Conservation (phyloP, 2,329 filamentous ascomycete genomes). For the Aspergillus sp. region DNA sequence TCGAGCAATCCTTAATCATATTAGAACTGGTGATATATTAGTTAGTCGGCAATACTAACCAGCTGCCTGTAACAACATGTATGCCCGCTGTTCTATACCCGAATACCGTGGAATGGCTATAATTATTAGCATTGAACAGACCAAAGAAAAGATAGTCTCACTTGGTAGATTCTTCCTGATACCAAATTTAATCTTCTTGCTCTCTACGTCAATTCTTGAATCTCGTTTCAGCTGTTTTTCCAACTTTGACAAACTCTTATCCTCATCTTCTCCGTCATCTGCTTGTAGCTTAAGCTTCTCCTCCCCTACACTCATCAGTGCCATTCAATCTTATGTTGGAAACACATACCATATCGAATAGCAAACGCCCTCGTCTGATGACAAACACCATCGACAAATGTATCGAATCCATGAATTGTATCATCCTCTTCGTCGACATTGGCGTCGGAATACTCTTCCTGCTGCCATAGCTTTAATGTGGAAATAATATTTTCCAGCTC, state of each 20-base stretch:
- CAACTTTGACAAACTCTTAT: neutral
- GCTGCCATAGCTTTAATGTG: conserved; percentile 31
- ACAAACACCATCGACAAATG: conserved; percentile 35
- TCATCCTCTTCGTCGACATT: conserved; percentile 18
- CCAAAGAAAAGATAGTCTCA: neutral
- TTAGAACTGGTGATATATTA: conserved; percentile 1
- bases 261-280: neutral
- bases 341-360: conserved; percentile 14
- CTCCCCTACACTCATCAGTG: neutral
- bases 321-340: too few species aligned
- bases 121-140: neutral
- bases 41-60: too few species aligned
- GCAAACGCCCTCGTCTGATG: conserved; percentile 25
- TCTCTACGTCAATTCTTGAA: neutral
- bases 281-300: neutral
- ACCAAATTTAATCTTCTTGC: neutral
- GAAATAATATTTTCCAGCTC: conserved; percentile 33
- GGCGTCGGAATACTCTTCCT: conserved; percentile 10
- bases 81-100: conserved; percentile 15
- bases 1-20: conserved; percentile 26
- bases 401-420: conserved; percentile 35
- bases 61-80: conserved; percentile 27
- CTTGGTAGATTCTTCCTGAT: neutral
- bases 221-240: neutral
- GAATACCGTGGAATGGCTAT: neutral